phyloP scores from a whole-genome alignment of 1,139 yeast species.

The Pichia norvegensis region DNA sequence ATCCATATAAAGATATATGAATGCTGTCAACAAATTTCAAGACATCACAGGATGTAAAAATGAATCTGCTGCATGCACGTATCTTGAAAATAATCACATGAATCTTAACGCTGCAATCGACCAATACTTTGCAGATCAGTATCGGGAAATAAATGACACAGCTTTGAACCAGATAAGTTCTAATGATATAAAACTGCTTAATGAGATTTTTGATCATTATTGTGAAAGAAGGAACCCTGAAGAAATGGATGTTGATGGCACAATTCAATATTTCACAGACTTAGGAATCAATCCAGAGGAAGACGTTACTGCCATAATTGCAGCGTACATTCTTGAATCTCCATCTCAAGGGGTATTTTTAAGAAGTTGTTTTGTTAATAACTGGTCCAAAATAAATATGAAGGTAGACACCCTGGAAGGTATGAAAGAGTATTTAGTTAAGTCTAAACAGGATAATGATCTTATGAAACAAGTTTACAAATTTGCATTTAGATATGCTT shows the following conservation, averaged over 20 bases:
- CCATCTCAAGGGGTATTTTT: constrained; percentile 59
- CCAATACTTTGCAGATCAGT: constrained; percentile 16
- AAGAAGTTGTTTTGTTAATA: constrained; percentile 40
- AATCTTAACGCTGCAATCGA: constrained; percentile 22
- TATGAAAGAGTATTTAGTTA: constrained; percentile 43
- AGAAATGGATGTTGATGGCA: constrained; percentile 64
- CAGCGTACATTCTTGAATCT: constrained; percentile 61
- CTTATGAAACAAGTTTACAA: constrained; percentile 55
- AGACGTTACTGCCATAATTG: constrained; percentile 57
- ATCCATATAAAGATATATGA: background rate
- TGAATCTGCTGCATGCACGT: constrained; percentile 18
- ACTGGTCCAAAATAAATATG: constrained; percentile 40
- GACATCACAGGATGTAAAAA: constrained; percentile 20
- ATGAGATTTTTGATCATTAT: constrained; percentile 19
- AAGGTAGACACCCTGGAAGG: constrained; percentile 30
- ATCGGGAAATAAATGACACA: background rate
- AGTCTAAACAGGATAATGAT: constrained; percentile 23
- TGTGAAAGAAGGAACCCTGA: constrained; percentile 23
- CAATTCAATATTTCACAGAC: constrained; percentile 58
- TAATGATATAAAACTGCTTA: constrained; percentile 5
- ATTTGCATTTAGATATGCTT: constrained; percentile 60
- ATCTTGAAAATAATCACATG: constrained; percentile 17
- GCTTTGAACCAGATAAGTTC: constrained; percentile 7
- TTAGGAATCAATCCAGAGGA: constrained; percentile 60
- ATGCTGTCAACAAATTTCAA: background rate